Percentiles rank a stretch among this genome's conserved stretches.
phyloP scores from a whole-genome alignment of 257 asterid genomes.

The Salvia hispanica region DNA sequence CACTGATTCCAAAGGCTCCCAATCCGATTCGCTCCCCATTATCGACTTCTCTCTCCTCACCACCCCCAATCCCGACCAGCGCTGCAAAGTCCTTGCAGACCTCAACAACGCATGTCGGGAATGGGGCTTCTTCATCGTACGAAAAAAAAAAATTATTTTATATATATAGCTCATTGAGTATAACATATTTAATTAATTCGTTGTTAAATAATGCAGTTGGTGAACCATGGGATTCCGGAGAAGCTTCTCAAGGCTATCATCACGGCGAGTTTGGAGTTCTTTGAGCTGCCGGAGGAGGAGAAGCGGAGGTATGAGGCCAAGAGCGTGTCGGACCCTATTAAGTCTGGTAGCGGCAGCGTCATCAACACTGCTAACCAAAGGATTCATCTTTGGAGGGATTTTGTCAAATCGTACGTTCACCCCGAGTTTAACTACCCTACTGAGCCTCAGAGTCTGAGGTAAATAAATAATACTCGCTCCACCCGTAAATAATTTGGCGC shows the following conservation, averaged over 20 bases:
- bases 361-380: slow-evolving; percentile 6
- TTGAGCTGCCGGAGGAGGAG: slow-evolving; percentile 23
- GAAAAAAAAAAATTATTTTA: too few relatives aligned
- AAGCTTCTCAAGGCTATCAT: neutral
- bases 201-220: slow-evolving; percentile 7
- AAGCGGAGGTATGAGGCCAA: slow-evolving; percentile 10
- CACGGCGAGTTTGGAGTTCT: neutral
- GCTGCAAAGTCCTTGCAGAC: slow-evolving; percentile 31
- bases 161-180: too few relatives aligned
- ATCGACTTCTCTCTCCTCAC: slow-evolving; percentile 44
- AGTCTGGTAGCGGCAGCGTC: slow-evolving; percentile 7
- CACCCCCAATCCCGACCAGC: slow-evolving; percentile 32
- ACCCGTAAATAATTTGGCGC: too few relatives aligned
- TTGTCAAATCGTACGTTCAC: slow-evolving; percentile 10
- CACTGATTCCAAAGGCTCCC: slow-evolving; percentile 23
- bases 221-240: slow-evolving; percentile 13
- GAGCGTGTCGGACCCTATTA: neutral
- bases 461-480: too few relatives aligned
- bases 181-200: neutral
- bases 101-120: slow-evolving; percentile 45
- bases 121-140: slow-evolving; percentile 46
- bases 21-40: slow-evolving; percentile 41
- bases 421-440: slow-evolving; percentile 14
- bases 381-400: slow-evolving; percentile 17
- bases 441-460: neutral